Evolutionary conservation across 1,284 basidiomycete species (phyloP).

Genomic region (Ceratobasidium sp.): DNA sequence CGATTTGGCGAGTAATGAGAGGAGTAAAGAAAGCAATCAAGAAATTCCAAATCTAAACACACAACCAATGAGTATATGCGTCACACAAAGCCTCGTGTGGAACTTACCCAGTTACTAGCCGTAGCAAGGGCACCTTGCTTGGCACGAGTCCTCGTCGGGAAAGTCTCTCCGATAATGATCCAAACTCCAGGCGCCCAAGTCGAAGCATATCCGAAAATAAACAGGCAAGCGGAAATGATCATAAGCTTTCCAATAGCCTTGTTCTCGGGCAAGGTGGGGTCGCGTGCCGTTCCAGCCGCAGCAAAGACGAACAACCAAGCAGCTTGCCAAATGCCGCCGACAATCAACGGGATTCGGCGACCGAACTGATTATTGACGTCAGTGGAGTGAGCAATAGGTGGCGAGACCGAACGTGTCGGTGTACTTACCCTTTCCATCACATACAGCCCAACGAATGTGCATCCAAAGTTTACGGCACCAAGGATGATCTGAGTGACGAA

Average conservation of each 20-base stretch:
- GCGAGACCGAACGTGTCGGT: slow-evolving; percentile 47
- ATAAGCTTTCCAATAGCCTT: slow-evolving; percentile 72
- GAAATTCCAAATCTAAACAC: slow-evolving; percentile 67
- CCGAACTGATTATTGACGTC: slow-evolving; percentile 63
- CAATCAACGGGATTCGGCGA: slow-evolving; percentile 71
- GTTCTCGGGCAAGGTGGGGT: slow-evolving; percentile 62
- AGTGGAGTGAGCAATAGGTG: slow-evolving; percentile 4
- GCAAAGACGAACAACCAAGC: slow-evolving; percentile 85
- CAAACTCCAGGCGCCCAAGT: slow-evolving; percentile 82
- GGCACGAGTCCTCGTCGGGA: slow-evolving; percentile 79
- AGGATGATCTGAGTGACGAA: slow-evolving; percentile 81
- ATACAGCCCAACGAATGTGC: slow-evolving; percentile 78
- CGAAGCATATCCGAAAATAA: slow-evolving; percentile 82
- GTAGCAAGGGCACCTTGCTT: slow-evolving; percentile 83
- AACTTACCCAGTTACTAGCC: slow-evolving; percentile 66
- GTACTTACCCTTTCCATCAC: slow-evolving; percentile 70
- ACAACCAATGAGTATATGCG: slow-evolving; percentile 13
- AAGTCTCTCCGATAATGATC: slow-evolving; percentile 83
- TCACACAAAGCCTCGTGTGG: slow-evolving; percentile 7
- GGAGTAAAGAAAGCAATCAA: slow-evolving; percentile 82
- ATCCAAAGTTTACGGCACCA: slow-evolving; percentile 76
- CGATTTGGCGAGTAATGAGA: slow-evolving; percentile 70
- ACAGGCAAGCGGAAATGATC: slow-evolving; percentile 83
- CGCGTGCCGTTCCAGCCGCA: slow-evolving; percentile 75
- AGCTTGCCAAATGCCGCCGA: slow-evolving; percentile 80